These are phyloP conservation scores for Withania somnifera DNA, from an alignment of 305 asterid genomes.

Conservation along the genomic window DNA sequence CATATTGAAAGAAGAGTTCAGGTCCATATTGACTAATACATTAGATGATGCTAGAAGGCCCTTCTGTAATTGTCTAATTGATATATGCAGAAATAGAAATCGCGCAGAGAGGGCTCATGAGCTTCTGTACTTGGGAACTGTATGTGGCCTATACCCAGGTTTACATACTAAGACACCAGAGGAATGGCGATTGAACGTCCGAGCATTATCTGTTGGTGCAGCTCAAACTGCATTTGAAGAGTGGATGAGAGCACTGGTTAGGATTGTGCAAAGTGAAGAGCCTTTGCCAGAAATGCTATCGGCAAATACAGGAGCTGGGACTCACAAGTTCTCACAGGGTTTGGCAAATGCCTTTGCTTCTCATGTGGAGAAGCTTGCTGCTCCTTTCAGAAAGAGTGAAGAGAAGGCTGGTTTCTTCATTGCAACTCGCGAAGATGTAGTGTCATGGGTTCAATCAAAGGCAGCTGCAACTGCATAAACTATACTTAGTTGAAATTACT, in stretches of 20 bases:
- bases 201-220: slow-evolving; percentile 83
- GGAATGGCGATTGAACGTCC: slow-evolving; percentile 76
- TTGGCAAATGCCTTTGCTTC: slow-evolving; percentile 60
- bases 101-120: slow-evolving; percentile 60
- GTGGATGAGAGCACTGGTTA: slow-evolving; percentile 65
- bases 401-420: slow-evolving; percentile 69
- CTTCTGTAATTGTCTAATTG: slow-evolving; percentile 82
- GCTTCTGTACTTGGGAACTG: slow-evolving; percentile 59
- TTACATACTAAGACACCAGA: slow-evolving; percentile 71
- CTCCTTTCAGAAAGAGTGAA: slow-evolving; percentile 60
- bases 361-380: slow-evolving; percentile 57
- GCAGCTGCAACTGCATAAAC: slow-evolving; percentile 21
- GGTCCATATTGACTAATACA: slow-evolving; percentile 39
- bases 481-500: neutral
- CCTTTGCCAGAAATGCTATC: slow-evolving; percentile 58
- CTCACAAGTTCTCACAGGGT: slow-evolving; percentile 75
- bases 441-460: slow-evolving; percentile 55
- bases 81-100: slow-evolving; percentile 52
- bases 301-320: slow-evolving; percentile 79
- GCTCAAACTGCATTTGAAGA: slow-evolving; percentile 87
- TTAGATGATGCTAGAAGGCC: slow-evolving; percentile 69
- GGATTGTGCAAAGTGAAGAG: slow-evolving; percentile 46
- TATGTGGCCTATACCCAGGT: slow-evolving; percentile 77
- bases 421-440: slow-evolving; percentile 62
- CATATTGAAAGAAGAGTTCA: slow-evolving; percentile 50